Percentiles rank a stretch among this genome's conserved stretches.
Evolutionary conservation across 2,329 filamentous ascomycete genomes (phyloP).

Genomic region (Aspergillus sp.): DNA sequence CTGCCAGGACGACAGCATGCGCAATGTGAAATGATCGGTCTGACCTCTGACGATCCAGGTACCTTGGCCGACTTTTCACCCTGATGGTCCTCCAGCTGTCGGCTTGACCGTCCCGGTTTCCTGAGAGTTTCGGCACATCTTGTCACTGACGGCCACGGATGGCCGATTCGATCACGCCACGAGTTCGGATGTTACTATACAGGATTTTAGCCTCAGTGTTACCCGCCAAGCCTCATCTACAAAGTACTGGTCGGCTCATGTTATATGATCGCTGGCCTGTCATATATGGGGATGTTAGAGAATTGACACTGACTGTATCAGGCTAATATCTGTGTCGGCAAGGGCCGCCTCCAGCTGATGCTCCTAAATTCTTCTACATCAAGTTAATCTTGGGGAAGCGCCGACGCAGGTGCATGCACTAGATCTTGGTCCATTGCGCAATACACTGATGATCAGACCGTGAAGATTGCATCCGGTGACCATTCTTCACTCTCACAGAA

Average conservation of each 20-base stretch:
- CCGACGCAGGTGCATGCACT: neutral
- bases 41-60: slow-evolving; percentile 7
- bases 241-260: neutral
- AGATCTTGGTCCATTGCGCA: neutral
- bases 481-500: neutral
- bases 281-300: neutral
- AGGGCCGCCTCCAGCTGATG: neutral
- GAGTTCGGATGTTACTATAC: slow-evolving; percentile 6
- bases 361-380: neutral
- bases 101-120: slow-evolving; percentile 11
- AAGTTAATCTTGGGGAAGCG: neutral
- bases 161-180: slow-evolving; percentile 20
- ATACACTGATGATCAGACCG: neutral
- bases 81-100: neutral
- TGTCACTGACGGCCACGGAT: slow-evolving; percentile 9
- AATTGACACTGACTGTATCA: no score
- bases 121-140: slow-evolving; percentile 15
- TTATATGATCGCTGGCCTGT: neutral
- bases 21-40: slow-evolving; percentile 1
- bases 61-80: neutral
- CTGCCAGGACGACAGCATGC: slow-evolving; percentile 6
- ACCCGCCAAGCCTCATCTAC: neutral
- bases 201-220: neutral
- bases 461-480: neutral
- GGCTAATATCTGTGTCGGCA: no score